Percentiles rank a stretch among this genome's conserved stretches.
These are phyloP conservation scores for Crotalaria pallida DNA, from an alignment of 306 rosid genomes.

Conservation along the genomic window DNA sequence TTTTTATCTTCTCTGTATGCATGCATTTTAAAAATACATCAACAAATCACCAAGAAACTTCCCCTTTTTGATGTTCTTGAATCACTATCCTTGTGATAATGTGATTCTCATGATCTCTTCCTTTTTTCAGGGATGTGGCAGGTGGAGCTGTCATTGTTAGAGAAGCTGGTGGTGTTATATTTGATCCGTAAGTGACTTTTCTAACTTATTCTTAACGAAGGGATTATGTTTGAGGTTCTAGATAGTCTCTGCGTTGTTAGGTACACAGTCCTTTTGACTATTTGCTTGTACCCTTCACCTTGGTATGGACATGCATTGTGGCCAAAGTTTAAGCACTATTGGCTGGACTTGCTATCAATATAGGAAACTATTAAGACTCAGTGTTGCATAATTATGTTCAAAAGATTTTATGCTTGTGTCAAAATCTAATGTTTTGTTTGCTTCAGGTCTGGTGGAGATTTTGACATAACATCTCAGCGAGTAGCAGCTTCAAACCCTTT, in stretches of 20 bases:
- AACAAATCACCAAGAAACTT: too few species aligned
- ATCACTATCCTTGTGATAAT: too few species aligned
- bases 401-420: not conserved
- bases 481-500: conserved; percentile 87
- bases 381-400: conserved; percentile 6
- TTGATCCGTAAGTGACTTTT: conserved; percentile 82
- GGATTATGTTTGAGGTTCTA: conserved; percentile 21
- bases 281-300: conserved; percentile 25
- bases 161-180: conserved; percentile 93
- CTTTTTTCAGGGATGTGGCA: conserved; percentile 83
- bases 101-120: conserved; percentile 14
- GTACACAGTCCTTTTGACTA: conserved; percentile 18
- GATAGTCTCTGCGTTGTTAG: conserved; percentile 24
- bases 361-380: conserved; percentile 4
- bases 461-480: conserved; percentile 75
- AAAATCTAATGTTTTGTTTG: conserved; percentile 29
- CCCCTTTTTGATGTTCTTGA: too few species aligned
- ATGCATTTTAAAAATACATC: too few species aligned
- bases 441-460: conserved; percentile 84
- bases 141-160: conserved; percentile 92
- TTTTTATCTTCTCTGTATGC: too few species aligned
- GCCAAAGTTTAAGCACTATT: not conserved
- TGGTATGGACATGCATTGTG: conserved; percentile 21
- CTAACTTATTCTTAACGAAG: conserved; percentile 21
- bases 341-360: conserved; percentile 10